Base-by-base conservation (phyloP, 1,284 basidiomycete species). In the Microstroma glucosiphilum region DNA sequence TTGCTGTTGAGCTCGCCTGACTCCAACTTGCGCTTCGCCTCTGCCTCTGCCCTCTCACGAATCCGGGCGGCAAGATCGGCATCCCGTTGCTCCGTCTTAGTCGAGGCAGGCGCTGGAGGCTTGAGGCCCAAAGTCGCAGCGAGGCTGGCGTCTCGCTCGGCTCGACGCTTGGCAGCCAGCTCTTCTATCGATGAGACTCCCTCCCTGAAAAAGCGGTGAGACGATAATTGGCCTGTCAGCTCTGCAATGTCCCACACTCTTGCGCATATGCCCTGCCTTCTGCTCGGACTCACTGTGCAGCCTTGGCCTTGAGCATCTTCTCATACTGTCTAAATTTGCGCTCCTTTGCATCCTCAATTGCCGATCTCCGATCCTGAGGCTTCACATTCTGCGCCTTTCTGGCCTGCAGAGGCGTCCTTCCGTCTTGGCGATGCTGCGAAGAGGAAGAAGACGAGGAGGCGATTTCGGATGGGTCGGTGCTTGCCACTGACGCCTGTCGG, bases 291-390 rank as follows among this genome's bases (percentile, higher is more conserved):
- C 40, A 60, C 56, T 72, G 66, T 60, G 69, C 63, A 11, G 75
- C 76, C 60, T 77, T 78, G 51, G 68, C 64, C 59, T 67, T 62
- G 51, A 78, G 68, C 62, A 70, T 69, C 48, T 60, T 68, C 43
- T 69, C 65, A 58, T 78, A 78, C 65, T 78, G 64, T n/a, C 56
- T 61, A 9, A 78, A 59, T 53, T 76, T 73, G 1, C 64, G 56
- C 4, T 75, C 68, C 12, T 68, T 65, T 60, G 73, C 72, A 11
- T 59, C 60, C 30, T 73, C 65, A 6, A 67, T 46, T 13, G 21
- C 46, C 15, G 56, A 19, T 23, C 21, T 21, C 21, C 19, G 9
- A 40, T 53, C 30, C 37, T 62, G 57, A 42, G 60, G 57, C 17
- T 40, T 60, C 19, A 25, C 41, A 43, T 21, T 26, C 51, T 54